These are phyloP conservation scores for Eugenia klotzschiana DNA, from an alignment of 441 rosid species.

Conservation along the genomic window DNA sequence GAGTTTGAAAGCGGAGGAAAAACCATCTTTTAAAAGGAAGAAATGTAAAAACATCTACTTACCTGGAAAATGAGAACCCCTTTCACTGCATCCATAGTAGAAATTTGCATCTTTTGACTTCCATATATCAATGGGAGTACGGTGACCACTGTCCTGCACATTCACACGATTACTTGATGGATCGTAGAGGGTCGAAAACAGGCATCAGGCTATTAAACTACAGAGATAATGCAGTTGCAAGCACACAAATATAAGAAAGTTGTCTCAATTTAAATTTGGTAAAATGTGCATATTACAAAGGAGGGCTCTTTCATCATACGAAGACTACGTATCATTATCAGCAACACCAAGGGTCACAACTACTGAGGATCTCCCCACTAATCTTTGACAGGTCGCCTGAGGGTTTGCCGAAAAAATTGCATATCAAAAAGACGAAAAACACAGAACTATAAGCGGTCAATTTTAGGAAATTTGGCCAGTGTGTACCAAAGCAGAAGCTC, in stretches of 20 bases:
- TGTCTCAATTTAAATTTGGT: background rate
- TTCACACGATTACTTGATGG: background rate
- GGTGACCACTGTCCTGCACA: conserved; percentile 37
- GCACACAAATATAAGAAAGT: background rate
- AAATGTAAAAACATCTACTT: conserved; percentile 13
- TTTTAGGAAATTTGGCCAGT: background rate
- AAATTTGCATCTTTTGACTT: conserved; percentile 49
- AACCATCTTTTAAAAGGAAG: background rate
- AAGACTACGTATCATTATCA: background rate
- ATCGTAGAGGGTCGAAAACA: background rate
- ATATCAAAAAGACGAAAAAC: background rate
- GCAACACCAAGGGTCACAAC: background rate
- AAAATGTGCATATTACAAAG: background rate
- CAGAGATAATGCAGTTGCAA: background rate
- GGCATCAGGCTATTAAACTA: background rate
- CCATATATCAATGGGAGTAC: conserved; percentile 71
- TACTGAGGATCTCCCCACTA: too few species aligned
- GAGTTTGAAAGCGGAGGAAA: background rate
- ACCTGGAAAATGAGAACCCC: conserved; percentile 56
- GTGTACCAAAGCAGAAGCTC: background rate
- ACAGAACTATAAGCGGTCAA: background rate
- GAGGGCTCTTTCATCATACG: background rate
- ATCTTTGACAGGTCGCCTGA: too few species aligned
- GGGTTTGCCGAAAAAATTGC: background rate
- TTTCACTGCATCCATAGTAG: conserved; percentile 73